Base-by-base conservation (phyloP, 306 rosid species). In the Ochetophila trinervis region DNA sequence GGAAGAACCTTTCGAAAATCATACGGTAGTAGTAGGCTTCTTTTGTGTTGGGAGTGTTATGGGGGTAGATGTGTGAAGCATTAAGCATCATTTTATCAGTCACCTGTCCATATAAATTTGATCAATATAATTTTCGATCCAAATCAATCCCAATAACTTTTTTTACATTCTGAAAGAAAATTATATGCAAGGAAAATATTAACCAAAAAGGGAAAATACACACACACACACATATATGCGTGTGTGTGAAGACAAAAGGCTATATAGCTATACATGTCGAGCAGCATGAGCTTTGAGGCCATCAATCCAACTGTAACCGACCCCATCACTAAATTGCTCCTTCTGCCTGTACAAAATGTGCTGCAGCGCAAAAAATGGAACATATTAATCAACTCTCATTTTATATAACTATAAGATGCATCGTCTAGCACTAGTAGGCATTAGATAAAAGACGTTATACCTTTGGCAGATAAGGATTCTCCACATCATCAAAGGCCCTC, bases 321-420 rank as follows among this genome's bases (percentile, higher is more conserved):
- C 99, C 9, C 99, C 97, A 68, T 94, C 97, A 66, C 97, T 94
- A 79, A 90, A 94, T 70, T 94, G 99, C 63, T 94, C 99, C 53
- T 94, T 94, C 77, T 90, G 99, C 71, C 99, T 84, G 61, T 90
- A 94, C 50, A 94, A 75, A 69, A 94, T 91, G 74, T 86, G 90
- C 97, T 94, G 90, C 86, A 71, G 19, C 57, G 68, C 19, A 76
- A 21, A 2, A 24, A 80, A 73, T 16, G 17, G 54, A 53, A 55
- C 5, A 71, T 62, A 59, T 62, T 71, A 80, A 77, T 71, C 60
- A 60, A 16, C 17, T 4, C n/a, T 35, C 6, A 59, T 34, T 16
- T 23, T 7, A 30, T 4, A 18, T 21, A 56, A 1, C n/a, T 5
- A 22, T 50, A 19, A 50, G 19, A 50, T 8, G 54, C 7, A 16